Percentiles rank a stretch among this genome's conserved stretches.
Evolutionary conservation across 805 yeast species (phyloP).

Genomic region (Metschnikowia borealis): DNA sequence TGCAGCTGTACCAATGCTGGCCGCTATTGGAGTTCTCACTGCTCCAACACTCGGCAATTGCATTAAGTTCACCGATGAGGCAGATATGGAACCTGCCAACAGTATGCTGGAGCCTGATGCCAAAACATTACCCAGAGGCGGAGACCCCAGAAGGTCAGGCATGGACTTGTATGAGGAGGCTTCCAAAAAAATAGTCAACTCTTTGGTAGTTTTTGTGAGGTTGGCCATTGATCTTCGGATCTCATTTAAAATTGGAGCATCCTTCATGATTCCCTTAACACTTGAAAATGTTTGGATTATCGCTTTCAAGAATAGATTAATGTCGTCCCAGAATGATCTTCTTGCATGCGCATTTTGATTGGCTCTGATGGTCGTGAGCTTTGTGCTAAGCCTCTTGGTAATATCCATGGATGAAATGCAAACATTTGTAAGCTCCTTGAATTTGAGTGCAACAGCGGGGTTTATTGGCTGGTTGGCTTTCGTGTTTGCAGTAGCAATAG

Average conservation of each 20-base stretch:
- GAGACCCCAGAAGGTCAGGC: slow-evolving; percentile 13
- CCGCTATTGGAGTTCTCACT: slow-evolving; percentile 16
- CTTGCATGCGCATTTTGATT: slow-evolving; percentile 50
- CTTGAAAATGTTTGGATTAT: slow-evolving; percentile 80
- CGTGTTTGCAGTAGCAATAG: slow-evolving; percentile 43
- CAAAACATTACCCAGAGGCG: slow-evolving; percentile 5
- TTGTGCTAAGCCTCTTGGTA: slow-evolving; percentile 58
- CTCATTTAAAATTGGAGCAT: slow-evolving; percentile 74
- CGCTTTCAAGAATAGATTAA: slow-evolving; percentile 75
- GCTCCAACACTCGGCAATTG: slow-evolving; percentile 5
- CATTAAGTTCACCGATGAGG: slow-evolving; percentile 5
- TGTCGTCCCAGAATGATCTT: slow-evolving; percentile 76
- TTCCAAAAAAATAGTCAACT: slow-evolving; percentile 82
- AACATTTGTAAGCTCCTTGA: slow-evolving; percentile 71
- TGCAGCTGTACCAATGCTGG: slow-evolving; percentile 16
- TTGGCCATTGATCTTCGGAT: slow-evolving; percentile 75
- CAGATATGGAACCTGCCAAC: slow-evolving; percentile 2
- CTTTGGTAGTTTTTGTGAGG: slow-evolving; percentile 85
- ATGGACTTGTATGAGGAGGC: slow-evolving; percentile 22
- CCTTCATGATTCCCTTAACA: slow-evolving; percentile 78
- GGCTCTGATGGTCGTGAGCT: slow-evolving; percentile 48
- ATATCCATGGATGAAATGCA: slow-evolving; percentile 82
- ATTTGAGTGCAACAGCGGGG: slow-evolving; percentile 53
- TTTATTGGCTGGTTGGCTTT: slow-evolving; percentile 23
- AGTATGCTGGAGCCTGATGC: slow-evolving; percentile 1